Evolutionary conservation across 805 yeast species (phyloP).

Genomic region (Ogataea pini): DNA sequence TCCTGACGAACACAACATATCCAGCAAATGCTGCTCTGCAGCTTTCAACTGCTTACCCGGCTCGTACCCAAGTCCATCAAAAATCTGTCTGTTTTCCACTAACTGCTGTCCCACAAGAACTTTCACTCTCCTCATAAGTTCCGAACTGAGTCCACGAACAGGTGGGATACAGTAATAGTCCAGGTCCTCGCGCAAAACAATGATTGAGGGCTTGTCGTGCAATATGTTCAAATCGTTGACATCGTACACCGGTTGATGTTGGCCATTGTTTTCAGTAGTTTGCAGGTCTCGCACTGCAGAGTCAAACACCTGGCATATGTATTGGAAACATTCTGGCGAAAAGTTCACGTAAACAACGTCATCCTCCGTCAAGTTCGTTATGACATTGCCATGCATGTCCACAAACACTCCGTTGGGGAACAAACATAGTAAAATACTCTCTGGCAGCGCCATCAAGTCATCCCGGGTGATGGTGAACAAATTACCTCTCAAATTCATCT

Average conservation of each 20-base stretch:
- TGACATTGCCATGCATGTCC: conserved; percentile 73
- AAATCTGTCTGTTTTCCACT: conserved; percentile 57
- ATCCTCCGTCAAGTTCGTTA: conserved; percentile 74
- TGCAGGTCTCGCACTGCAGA: conserved; percentile 64
- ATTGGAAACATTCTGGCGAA: conserved; percentile 82
- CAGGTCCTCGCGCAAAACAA: conserved; percentile 89
- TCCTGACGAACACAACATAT: conserved; percentile 93
- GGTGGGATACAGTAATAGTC: conserved; percentile 93
- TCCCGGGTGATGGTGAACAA: conserved; percentile 79
- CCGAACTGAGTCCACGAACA: conserved; percentile 50
- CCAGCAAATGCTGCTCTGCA: conserved; percentile 92
- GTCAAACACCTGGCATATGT: conserved; percentile 72
- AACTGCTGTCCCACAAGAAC: conserved; percentile 70
- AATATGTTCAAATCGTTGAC: conserved; percentile 59
- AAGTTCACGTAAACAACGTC: conserved; percentile 83
- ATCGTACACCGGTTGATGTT: conserved; percentile 31
- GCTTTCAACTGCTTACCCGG: conserved; percentile 64
- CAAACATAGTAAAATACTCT: conserved; percentile 78
- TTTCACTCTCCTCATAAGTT: conserved; percentile 69
- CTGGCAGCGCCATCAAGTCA: conserved; percentile 90
- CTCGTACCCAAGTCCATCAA: conserved; percentile 74
- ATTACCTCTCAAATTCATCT: conserved; percentile 74
- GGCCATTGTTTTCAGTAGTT: conserved; percentile 36
- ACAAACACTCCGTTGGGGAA: conserved; percentile 90
- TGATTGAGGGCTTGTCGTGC: conserved; percentile 81